Evolutionary conservation across 164 flowering plant species (phyloP).

Genomic region (Protea cynaroides): DNA sequence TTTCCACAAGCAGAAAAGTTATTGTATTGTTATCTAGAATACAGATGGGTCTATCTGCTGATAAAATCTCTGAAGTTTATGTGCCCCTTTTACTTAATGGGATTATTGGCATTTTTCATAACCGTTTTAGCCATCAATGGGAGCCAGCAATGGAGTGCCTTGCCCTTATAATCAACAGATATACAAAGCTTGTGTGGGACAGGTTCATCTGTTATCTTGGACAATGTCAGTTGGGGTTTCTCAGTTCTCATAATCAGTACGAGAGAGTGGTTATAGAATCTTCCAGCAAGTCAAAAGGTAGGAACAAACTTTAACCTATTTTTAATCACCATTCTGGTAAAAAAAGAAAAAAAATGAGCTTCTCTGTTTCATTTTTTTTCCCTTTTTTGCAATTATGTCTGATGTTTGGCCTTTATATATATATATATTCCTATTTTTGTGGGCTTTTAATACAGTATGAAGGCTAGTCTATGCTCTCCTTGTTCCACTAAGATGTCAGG

Average conservation of each 20-base stretch:
- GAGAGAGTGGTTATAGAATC: slow-evolving; percentile 16
- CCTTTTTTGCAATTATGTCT: neutral
- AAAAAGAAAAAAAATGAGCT: neutral
- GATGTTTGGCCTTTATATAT: too few relatives aligned
- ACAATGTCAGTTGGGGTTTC: slow-evolving; percentile 33
- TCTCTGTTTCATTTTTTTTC: neutral
- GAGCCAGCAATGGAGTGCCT: slow-evolving; percentile 70
- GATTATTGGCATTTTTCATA: slow-evolving; percentile 75
- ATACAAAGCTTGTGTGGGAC: slow-evolving; percentile 47
- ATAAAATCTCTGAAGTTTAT: slow-evolving; percentile 47
- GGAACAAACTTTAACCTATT: neutral
- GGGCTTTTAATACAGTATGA: neutral
- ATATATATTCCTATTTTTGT: neutral
- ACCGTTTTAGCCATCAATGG: slow-evolving; percentile 70
- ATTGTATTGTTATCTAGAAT: slow-evolving; percentile 49
- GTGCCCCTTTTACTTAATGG: slow-evolving; percentile 55
- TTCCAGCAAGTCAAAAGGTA: slow-evolving; percentile 32
- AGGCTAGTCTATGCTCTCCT: neutral
- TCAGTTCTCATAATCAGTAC: slow-evolving; percentile 22
- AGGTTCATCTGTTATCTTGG: slow-evolving; percentile 46
- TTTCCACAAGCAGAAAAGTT: slow-evolving; percentile 64
- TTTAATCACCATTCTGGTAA: neutral
- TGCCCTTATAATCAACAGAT: slow-evolving; percentile 38
- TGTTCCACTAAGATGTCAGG: neutral
- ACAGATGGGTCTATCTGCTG: slow-evolving; percentile 54